phyloP scores from a whole-genome alignment of 306 rosid genomes.

The Hippophae tibetana region DNA sequence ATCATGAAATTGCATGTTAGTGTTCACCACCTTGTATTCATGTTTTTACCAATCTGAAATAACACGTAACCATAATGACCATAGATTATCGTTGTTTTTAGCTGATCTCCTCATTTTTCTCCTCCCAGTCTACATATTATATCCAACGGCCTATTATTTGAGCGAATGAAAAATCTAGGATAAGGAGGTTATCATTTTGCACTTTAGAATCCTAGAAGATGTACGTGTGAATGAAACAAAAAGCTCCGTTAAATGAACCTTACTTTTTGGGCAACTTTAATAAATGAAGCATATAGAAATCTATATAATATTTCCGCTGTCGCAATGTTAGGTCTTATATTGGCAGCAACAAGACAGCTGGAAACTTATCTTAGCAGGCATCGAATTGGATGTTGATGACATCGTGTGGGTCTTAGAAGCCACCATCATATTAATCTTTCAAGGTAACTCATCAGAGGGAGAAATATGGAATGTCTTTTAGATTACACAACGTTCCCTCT shows the following conservation, averaged over 20 bases:
- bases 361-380: slow-evolving; percentile 43
- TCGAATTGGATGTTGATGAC: slow-evolving; percentile 46
- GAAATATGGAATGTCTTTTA: background rate
- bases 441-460: slow-evolving; percentile 10
- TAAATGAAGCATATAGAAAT: no score
- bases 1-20: background rate
- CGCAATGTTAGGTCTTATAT: slow-evolving; percentile 62
- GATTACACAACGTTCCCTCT: background rate
- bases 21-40: background rate
- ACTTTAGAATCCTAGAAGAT: no score
- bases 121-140: no score
- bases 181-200: no score
- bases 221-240: no score
- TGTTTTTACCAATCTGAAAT: no score
- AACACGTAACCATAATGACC: no score
- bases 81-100: background rate
- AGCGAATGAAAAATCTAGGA: no score
- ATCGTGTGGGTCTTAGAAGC: background rate
- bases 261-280: no score
- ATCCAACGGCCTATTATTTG: no score
- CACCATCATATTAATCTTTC: slow-evolving; percentile 13
- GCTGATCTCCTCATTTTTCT: background rate
- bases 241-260: no score
- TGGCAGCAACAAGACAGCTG: slow-evolving; percentile 81
- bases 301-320: slow-evolving; percentile 5